phyloP scores from a whole-genome alignment of 1,284 basidiomycete genomes.

The Cutaneotrichosporon sp. region DNA sequence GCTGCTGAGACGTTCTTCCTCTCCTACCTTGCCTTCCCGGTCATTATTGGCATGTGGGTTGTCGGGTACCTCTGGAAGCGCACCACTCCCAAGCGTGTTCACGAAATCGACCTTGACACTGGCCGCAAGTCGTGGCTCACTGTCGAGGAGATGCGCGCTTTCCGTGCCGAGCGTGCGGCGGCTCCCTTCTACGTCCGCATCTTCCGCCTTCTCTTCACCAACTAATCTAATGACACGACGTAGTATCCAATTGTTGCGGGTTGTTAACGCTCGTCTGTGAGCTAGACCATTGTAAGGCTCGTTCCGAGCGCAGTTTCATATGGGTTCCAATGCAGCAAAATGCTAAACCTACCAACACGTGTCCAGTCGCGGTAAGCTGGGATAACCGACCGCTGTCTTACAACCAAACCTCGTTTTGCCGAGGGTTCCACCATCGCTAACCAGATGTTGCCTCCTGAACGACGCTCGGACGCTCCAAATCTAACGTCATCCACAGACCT shows the following conservation, averaged over 20 bases:
- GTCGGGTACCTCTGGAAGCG: conserved; percentile 44
- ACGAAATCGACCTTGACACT: conserved; percentile 50
- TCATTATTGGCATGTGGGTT: conserved; percentile 44
- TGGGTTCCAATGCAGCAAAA: conserved; percentile 1
- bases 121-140: conserved; percentile 50
- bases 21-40: conserved; percentile 47
- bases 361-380: too few species aligned
- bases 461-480: too few species aligned
- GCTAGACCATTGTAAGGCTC: conserved; percentile 1
- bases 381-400: too few species aligned
- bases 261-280: conserved; percentile 1
- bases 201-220: conserved; percentile 42
- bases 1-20: conserved; percentile 48
- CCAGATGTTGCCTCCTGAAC: too few species aligned
- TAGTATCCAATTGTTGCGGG: neutral
- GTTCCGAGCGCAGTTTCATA: neutral
- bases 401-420: too few species aligned
- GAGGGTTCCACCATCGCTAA: too few species aligned
- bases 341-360: too few species aligned
- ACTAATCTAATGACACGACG: neutral
- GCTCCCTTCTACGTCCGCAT: conserved; percentile 36
- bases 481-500: too few species aligned
- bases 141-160: conserved; percentile 44
- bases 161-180: conserved; percentile 29
- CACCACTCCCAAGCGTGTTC: conserved; percentile 32